phyloP scores from a whole-genome alignment of 2,329 filamentous ascomycete genomes.

The Penicillium occitanis region DNA sequence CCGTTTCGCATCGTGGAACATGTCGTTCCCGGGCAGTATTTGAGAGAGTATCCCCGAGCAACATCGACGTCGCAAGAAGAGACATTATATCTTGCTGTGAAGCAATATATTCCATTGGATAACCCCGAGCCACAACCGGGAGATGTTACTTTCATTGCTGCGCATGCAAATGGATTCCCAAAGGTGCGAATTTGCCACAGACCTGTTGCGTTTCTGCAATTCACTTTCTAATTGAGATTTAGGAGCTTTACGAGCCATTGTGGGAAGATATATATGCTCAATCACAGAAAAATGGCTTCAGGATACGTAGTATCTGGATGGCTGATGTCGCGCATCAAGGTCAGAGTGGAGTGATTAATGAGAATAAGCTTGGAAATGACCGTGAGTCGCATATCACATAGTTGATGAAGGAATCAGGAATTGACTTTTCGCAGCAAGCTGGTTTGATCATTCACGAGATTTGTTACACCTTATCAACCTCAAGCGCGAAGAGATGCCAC shows the following conservation, averaged over 20 bases:
- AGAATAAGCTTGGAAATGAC: conserved; percentile 75
- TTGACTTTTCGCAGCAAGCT: conserved; percentile 60
- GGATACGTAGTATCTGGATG: conserved; percentile 83
- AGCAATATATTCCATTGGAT: conserved; percentile 80
- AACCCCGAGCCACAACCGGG: conserved; percentile 68
- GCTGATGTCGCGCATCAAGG: conserved; percentile 87
- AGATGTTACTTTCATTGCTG: conserved; percentile 80
- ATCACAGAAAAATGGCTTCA: conserved; percentile 60
- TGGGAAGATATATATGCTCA: conserved; percentile 76
- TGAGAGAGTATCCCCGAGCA: conserved; percentile 76
- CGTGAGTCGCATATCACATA: conserved; percentile 58
- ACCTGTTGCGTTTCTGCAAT: not conserved
- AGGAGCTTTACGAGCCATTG: conserved; percentile 79
- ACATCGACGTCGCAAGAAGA: conserved; percentile 73
- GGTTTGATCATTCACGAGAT: conserved; percentile 83
- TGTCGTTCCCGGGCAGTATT: conserved; percentile 69
- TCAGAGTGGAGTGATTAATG: conserved; percentile 74
- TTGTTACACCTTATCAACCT: conserved; percentile 81
- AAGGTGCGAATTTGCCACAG: conserved; percentile 59
- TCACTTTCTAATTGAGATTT: no score
- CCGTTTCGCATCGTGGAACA: conserved; percentile 66
- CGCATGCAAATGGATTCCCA: conserved; percentile 89
- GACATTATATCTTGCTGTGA: conserved; percentile 70
- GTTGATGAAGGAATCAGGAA: not conserved
- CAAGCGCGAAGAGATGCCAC: conserved; percentile 75